These are phyloP conservation scores for Ulota crispa DNA, from an alignment of 225 moss, liverwort and hornwort genomes.

Conservation along the genomic window DNA sequence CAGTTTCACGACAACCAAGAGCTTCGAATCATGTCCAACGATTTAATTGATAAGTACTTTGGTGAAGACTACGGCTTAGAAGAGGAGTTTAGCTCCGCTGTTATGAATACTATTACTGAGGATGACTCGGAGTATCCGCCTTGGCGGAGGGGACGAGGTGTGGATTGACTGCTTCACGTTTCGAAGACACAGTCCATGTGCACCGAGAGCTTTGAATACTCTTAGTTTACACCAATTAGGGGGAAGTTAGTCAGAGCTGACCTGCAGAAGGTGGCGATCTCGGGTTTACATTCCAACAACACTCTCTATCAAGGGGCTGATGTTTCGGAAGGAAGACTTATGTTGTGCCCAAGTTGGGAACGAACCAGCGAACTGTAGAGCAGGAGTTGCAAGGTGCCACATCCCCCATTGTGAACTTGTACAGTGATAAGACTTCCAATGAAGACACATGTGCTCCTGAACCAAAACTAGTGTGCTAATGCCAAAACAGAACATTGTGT, in stretches of 20 bases:
- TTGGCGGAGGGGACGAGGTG: conserved; percentile 61
- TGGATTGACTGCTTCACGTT: conserved; percentile 47
- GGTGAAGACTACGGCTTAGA: conserved; percentile 97
- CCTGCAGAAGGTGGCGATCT: background rate
- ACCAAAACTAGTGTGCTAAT: background rate
- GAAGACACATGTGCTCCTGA: background rate
- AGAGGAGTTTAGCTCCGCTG: conserved; percentile 76
- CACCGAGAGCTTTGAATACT: background rate
- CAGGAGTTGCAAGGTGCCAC: background rate
- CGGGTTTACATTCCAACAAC: background rate
- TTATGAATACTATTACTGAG: conserved; percentile 23
- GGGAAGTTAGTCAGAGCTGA: background rate
- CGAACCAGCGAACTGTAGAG: background rate
- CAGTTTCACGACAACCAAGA: conserved; percentile 87
- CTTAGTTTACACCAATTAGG: background rate
- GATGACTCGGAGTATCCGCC: conserved; percentile 79
- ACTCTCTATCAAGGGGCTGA: background rate
- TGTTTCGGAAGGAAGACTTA: background rate
- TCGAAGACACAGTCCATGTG: background rate
- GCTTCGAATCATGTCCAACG: conserved; percentile 76
- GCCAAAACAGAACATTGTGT: no score
- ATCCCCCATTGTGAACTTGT: conserved; percentile 21
- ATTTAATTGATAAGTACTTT: conserved; percentile 80
- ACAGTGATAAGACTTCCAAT: conserved; percentile 17
- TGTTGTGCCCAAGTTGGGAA: background rate